Conservation (phyloP, 1,284 basidiomycete genomes). For the Golubevia sp. region DNA sequence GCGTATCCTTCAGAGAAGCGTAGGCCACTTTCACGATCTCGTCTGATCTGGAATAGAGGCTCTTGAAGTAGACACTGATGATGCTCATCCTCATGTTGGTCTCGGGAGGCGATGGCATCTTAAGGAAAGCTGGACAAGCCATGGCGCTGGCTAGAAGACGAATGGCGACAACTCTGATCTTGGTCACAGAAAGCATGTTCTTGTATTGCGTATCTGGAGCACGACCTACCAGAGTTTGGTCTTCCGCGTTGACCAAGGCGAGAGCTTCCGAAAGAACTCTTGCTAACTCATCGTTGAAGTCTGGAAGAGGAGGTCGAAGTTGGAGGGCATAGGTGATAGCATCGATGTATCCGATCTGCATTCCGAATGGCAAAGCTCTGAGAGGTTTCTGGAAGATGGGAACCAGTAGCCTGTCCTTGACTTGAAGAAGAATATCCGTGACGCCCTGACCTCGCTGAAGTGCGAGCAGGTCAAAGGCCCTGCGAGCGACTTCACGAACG, state of each 20-base stretch:
- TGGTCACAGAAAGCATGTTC: constrained; percentile 80
- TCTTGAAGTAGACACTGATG: constrained; percentile 97
- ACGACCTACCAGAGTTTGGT: constrained; percentile 74
- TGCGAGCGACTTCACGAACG: constrained; percentile 82
- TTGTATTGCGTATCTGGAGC: constrained; percentile 75
- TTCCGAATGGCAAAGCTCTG: constrained; percentile 90
- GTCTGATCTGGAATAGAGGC: constrained; percentile 87
- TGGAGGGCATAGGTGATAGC: constrained; percentile 83
- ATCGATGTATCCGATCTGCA: constrained; percentile 98
- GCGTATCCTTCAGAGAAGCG: constrained; percentile 85
- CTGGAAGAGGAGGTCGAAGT: constrained; percentile 75
- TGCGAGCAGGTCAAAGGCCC: constrained; percentile 79
- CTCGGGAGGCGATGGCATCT: constrained; percentile 23
- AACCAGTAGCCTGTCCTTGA: constrained; percentile 83
- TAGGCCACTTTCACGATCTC: constrained; percentile 97
- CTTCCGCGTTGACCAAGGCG: constrained; percentile 93
- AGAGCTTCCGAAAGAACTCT: constrained; percentile 91
- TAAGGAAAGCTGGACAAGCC: constrained; percentile 82
- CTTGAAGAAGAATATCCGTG: constrained; percentile 79
- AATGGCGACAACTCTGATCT: constrained; percentile 93
- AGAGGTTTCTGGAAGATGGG: constrained; percentile 95
- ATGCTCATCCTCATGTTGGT: constrained; percentile 71
- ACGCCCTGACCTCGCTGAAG: constrained; percentile 75
- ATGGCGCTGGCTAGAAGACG: constrained; percentile 90
- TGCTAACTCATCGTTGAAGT: constrained; percentile 87